Base-by-base conservation (phyloP, 345 rosid species). In the Hibiscus mutabilis region DNA sequence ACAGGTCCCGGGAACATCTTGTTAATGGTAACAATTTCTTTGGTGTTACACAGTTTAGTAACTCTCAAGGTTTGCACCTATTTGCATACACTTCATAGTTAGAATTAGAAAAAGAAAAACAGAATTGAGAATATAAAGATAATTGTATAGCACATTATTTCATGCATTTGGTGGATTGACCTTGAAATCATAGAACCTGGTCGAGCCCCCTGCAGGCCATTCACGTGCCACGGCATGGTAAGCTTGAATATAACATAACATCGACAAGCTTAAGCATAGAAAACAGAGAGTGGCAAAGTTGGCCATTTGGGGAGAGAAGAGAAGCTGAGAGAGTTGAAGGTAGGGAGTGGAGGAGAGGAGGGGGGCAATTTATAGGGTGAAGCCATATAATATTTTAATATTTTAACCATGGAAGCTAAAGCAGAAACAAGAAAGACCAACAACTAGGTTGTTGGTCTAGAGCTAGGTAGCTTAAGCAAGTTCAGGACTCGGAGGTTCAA, bases 121-220 rank as follows among this genome's bases (percentile, higher is more conserved):
- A 67, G 21, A 65, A 57, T 8, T 65, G 58, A 69, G 37, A 9
- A 15, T 68, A 68, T 10, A 51, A 67, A 33, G 44, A 1, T 37
- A 61, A 66, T 42, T n/a, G 56, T 46, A 24, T 9, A 6, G 3
- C 14, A 55, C 52, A 64, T 19, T 27, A 56, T 14, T 18, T 59
- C 69, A 25, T 53, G n/a, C 1, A 16, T 47, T 44, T 2, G 44
- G 33, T 5, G 60, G 13, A 66, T 47, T 75, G 76, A 84, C 96
- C 88, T 89, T 89, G 76, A 91, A 91, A 56, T 86, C 88, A 67
- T 89, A 91, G 85, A 89, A 83, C 64, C 88, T 84, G 77, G 96
- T 82, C 16, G 91, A 78, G 63, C 82, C 57, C 18, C 82, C 82
- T 35, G 51, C 8, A 66, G 84, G 83, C 82, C 82, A 83, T 2